phyloP scores from a whole-genome alignment of 106 monocot species.

The Chionographis japonica region DNA sequence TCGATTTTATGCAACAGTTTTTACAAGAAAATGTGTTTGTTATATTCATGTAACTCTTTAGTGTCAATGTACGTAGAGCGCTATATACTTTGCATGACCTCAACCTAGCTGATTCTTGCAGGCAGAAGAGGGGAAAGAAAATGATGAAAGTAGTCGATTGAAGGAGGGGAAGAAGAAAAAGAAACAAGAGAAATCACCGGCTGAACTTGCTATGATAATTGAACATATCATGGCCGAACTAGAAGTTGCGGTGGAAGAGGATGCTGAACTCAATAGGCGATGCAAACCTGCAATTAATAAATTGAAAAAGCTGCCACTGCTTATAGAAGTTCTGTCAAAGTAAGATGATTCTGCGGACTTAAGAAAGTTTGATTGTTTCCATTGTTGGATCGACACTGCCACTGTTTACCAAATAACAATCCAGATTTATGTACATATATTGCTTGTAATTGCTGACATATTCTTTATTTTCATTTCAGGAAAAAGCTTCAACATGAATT shows the following conservation, averaged over 20 bases:
- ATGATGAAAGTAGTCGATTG: slow-evolving; percentile 73
- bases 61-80: too few species aligned
- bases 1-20: too few species aligned
- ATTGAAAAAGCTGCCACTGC: slow-evolving; percentile 83
- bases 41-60: too few species aligned
- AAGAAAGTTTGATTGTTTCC: too few species aligned
- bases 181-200: slow-evolving; percentile 81
- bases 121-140: slow-evolving; percentile 89
- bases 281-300: slow-evolving; percentile 87
- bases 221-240: slow-evolving; percentile 89
- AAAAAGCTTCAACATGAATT: slow-evolving; percentile 89
- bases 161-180: slow-evolving; percentile 91
- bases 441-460: too few species aligned
- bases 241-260: slow-evolving; percentile 95
- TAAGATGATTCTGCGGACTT: slow-evolving; percentile 24
- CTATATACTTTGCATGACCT: too few species aligned
- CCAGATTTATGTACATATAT: too few species aligned
- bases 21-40: too few species aligned
- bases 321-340: slow-evolving; percentile 91
- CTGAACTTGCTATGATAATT: slow-evolving; percentile 78
- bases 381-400: too few species aligned
- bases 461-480: slow-evolving; percentile 31
- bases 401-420: too few species aligned
- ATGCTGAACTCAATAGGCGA: slow-evolving; percentile 94
- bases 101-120: slow-evolving; percentile 11